Evolutionary conservation across 2,329 filamentous ascomycete species (phyloP).

Genomic region (Calonectria crousiana): DNA sequence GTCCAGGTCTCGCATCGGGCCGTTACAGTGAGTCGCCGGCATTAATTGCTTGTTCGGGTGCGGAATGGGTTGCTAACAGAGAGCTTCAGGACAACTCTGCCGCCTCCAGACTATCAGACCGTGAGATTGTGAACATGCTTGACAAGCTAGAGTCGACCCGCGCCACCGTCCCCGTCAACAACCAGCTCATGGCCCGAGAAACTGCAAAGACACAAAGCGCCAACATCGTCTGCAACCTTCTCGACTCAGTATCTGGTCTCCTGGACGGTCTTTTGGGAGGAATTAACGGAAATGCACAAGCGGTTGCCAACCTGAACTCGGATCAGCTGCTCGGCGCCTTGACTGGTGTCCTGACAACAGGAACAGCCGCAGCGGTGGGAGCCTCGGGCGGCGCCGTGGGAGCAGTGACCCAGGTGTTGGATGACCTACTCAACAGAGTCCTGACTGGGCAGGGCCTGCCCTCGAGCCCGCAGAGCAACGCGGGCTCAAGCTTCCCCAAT

Average conservation of each 20-base stretch:
- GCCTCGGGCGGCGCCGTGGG: not conserved
- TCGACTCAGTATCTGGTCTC: not conserved
- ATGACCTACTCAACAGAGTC: not conserved
- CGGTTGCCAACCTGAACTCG: not conserved
- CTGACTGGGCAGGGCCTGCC: constrained; percentile 2
- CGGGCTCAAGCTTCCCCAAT: not conserved
- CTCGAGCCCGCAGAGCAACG: not conserved
- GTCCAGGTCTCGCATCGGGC: not conserved
- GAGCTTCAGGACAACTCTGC: not conserved
- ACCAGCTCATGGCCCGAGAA: not conserved
- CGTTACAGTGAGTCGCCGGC: not conserved
- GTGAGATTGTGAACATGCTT: not conserved
- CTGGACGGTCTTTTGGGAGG: constrained; percentile 3
- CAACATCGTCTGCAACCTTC: constrained; percentile 10
- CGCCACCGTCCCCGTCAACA: not conserved
- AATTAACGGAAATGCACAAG: not conserved
- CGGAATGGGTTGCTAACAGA: not conserved
- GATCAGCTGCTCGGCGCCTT: constrained; percentile 10
- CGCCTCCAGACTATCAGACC: not conserved
- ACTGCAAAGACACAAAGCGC: not conserved
- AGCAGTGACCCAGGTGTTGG: not conserved
- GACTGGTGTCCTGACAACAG: not conserved
- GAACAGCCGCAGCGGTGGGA: not conserved
- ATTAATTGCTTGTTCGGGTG: not conserved
- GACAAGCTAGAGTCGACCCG: not conserved